These are phyloP conservation scores for Monosporozyma yasuniensis DNA, from an alignment of 805 yeast genomes.

Conservation along the genomic window DNA sequence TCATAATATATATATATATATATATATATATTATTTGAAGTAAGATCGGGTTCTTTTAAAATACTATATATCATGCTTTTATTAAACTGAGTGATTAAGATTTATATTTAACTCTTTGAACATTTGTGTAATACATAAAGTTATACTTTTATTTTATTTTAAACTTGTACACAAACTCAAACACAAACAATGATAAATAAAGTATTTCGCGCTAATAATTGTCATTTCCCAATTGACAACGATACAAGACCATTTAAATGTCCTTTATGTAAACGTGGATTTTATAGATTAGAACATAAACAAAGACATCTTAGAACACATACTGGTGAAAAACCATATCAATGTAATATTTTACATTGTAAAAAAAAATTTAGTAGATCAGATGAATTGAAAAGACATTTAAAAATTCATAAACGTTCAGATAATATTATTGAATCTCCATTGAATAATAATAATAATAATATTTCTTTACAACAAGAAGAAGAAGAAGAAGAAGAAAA, in stretches of 20 bases:
- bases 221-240: slow-evolving; percentile 9
- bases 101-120: too few species aligned
- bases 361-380: slow-evolving; percentile 65
- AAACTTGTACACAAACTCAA: too few species aligned
- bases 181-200: not conserved
- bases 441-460: too few species aligned
- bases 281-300: slow-evolving; percentile 81
- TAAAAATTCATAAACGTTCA: slow-evolving; percentile 56
- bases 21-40: too few species aligned
- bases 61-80: too few species aligned
- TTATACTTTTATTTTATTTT: too few species aligned
- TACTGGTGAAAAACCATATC: slow-evolving; percentile 87
- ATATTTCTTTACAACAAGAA: too few species aligned
- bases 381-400: slow-evolving; percentile 79
- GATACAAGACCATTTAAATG: slow-evolving; percentile 66
- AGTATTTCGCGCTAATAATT: not conserved
- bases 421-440: too few species aligned
- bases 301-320: slow-evolving; percentile 85
- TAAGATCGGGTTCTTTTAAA: too few species aligned
- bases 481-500: not conserved
- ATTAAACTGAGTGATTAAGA: too few species aligned
- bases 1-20: too few species aligned
- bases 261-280: slow-evolving; percentile 73
- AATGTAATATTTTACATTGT: slow-evolving; percentile 73
- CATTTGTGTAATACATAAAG: too few species aligned